A percentile compares a stretch with the other conserved stretches of the same genome.
Evolutionary conservation across 192 early-diverging fungal species (phyloP).

Genomic region (Mycoemilia scoparia): DNA sequence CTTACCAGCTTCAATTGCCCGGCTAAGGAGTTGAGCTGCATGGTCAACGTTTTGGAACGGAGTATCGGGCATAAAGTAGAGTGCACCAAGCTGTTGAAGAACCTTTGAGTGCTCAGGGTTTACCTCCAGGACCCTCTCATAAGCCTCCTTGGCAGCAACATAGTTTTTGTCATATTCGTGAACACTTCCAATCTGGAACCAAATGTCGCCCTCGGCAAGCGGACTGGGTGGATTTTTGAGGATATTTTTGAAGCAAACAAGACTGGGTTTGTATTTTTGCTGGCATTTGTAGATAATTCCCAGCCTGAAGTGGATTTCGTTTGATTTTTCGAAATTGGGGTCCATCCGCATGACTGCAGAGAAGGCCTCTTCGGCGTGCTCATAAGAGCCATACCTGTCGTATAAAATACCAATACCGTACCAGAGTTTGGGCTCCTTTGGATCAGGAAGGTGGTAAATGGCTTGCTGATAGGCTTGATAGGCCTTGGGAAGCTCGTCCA

Average conservation of each 20-base stretch:
- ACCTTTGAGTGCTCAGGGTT: constrained; percentile 91
- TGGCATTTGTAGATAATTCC: constrained; percentile 91
- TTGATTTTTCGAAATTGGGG: constrained; percentile 89
- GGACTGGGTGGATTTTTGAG: constrained; percentile 75
- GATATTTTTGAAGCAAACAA: constrained; percentile 81
- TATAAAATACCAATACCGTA: constrained; percentile 97
- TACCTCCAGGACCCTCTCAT: constrained; percentile 74
- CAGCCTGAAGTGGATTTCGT: constrained; percentile 92
- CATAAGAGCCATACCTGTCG: constrained; percentile 89
- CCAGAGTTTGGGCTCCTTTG: constrained; percentile 97
- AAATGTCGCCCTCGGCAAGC: constrained; percentile 85
- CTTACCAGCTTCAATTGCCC: constrained; percentile 59
- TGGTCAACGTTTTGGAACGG: constrained; percentile 66
- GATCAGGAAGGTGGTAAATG: constrained; percentile 73
- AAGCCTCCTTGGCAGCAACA: constrained; percentile 63
- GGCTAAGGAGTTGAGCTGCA: constrained; percentile 65
- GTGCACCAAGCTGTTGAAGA: constrained; percentile 87
- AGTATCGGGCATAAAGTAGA: constrained; percentile 80
- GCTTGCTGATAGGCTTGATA: constrained; percentile 95
- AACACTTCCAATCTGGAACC: constrained; percentile 96
- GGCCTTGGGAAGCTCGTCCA: constrained; percentile 86
- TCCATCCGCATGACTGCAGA: constrained; percentile 87
- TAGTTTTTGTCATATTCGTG: constrained; percentile 90
- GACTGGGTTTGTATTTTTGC: constrained; percentile 19
- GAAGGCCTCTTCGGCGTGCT: constrained; percentile 95